phyloP scores from a whole-genome alignment of 768 basidiomycete genomes.

The Termitomyces sp. region DNA sequence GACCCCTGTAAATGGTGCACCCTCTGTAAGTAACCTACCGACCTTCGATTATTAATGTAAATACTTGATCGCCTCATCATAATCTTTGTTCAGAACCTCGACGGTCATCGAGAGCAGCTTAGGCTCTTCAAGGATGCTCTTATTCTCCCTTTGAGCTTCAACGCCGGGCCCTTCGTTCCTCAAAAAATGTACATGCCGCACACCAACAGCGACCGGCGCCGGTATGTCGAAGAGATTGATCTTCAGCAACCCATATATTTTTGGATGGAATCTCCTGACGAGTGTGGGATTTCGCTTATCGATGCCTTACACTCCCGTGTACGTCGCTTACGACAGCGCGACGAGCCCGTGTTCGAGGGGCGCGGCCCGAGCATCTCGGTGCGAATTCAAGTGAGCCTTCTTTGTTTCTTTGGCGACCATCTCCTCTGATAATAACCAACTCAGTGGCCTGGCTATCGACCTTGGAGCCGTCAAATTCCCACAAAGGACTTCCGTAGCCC shows the following conservation, averaged over 20 bases:
- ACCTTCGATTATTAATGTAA: neutral
- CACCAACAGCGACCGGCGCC: constrained; percentile 70
- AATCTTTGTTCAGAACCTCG: constrained; percentile 21
- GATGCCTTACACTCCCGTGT: constrained; percentile 65
- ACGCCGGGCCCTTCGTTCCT: constrained; percentile 53
- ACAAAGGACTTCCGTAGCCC: constrained; percentile 79
- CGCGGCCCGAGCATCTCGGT: constrained; percentile 81
- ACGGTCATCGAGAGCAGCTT: constrained; percentile 42
- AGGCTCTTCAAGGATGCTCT: constrained; percentile 40
- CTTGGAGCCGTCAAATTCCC: constrained; percentile 80
- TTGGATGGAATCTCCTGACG: constrained; percentile 44
- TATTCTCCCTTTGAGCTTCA: constrained; percentile 28
- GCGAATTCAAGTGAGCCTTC: constrained; percentile 56
- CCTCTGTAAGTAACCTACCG: neutral
- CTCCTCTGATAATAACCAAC: constrained; percentile 5
- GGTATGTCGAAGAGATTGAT: constrained; percentile 69
- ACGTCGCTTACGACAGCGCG: constrained; percentile 49
- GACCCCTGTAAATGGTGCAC: neutral
- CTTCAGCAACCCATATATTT: constrained; percentile 67
- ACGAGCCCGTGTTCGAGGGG: constrained; percentile 64
- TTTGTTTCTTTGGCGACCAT: constrained; percentile 1
- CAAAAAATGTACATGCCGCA: constrained; percentile 74
- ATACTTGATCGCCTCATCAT: neutral
- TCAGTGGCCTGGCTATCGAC: constrained; percentile 78
- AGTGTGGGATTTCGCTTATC: constrained; percentile 57